Percentiles rank a stretch among this genome's conserved stretches.
These are phyloP conservation scores for Solanum chiquidenum DNA, from an alignment of 257 asterid species.

Conservation along the genomic window DNA sequence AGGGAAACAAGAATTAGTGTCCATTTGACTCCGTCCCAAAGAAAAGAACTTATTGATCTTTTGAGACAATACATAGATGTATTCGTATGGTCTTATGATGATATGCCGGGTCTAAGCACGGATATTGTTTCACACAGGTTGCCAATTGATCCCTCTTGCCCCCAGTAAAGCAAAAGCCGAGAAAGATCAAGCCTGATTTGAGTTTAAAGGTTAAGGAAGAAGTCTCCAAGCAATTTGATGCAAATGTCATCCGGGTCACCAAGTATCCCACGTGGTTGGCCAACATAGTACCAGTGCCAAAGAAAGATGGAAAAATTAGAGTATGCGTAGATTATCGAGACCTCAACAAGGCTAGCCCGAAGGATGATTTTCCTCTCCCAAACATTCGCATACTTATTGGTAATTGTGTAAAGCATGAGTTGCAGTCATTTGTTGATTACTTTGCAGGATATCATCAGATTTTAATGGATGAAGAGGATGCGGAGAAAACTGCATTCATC, in stretches of 20 bases:
- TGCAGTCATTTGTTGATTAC: background rate
- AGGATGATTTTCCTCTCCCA: background rate
- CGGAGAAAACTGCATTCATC: background rate
- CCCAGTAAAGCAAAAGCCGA: background rate
- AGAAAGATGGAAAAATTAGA: background rate
- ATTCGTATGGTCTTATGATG: background rate
- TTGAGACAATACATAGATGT: background rate
- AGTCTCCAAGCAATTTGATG: background rate
- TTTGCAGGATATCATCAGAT: background rate
- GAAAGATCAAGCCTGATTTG: background rate
- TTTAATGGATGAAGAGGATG: too few relatives aligned
- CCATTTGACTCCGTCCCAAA: background rate
- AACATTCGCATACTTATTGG: background rate
- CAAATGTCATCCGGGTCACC: background rate
- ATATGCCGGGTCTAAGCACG: background rate
- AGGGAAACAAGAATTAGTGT: background rate
- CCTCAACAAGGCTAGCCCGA: background rate
- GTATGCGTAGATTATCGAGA: background rate
- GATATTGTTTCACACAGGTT: background rate
- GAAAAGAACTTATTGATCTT: background rate
- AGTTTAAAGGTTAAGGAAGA: background rate
- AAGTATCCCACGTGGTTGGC: background rate
- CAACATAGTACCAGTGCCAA: background rate
- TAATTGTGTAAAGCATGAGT: too few relatives aligned
- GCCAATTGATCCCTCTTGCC: background rate